phyloP scores from a whole-genome alignment of 129 eudicot genomes.

The Gnaphalium uliginosum region DNA sequence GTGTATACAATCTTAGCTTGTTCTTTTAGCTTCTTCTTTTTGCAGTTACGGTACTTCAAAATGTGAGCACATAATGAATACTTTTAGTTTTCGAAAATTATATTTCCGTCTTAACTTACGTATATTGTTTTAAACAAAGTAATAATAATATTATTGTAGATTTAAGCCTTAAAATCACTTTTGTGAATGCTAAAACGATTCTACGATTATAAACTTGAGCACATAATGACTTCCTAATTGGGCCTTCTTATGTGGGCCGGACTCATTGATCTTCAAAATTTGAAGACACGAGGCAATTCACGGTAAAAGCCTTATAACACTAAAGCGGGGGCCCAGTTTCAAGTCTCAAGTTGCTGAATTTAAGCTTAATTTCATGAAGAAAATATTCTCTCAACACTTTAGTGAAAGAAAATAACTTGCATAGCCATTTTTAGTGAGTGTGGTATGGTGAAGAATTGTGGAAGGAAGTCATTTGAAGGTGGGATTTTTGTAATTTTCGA shows the following conservation, averaged over 20 bases:
- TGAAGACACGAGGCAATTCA: too few species aligned
- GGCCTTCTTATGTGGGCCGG: neutral
- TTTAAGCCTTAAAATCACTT: too few species aligned
- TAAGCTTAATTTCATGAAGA: neutral
- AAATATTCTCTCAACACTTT: neutral
- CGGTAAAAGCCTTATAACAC: too few species aligned
- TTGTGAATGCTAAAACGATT: too few species aligned
- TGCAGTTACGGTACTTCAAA: too few species aligned
- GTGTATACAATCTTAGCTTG: too few species aligned
- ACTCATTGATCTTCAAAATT: neutral
- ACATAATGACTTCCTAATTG: neutral
- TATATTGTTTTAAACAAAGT: too few species aligned
- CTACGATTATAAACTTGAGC: too few species aligned
- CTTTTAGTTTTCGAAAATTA: too few species aligned
- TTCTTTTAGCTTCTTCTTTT: too few species aligned
- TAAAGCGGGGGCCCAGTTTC: neutral
- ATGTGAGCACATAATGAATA: too few species aligned
- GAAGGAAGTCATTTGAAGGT: neutral
- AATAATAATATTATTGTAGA: neutral
- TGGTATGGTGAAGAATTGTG: too few species aligned
- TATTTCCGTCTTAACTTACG: neutral
- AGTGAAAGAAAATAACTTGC: neutral
- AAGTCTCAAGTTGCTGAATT: neutral
- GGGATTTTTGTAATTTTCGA: neutral
- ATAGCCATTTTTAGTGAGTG: neutral